Base-by-base conservation (phyloP, 148 eudicot genomes). In the Talinum fruticosum region DNA sequence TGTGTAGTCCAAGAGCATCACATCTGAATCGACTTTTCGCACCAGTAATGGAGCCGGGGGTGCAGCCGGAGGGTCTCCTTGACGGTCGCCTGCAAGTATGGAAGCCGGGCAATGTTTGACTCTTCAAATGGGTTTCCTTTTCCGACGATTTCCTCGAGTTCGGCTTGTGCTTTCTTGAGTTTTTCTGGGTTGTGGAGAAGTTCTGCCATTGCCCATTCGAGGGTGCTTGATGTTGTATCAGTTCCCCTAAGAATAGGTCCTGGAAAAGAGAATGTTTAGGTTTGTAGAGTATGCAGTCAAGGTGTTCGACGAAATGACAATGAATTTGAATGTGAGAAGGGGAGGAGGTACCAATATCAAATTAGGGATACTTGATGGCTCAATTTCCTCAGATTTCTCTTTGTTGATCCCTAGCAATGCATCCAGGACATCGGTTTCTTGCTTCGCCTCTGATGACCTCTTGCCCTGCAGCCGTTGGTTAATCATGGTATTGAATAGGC, bases 351-450 rank as follows among this genome's bases (percentile, higher is more conserved):
- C 45, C 71, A 18, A 5, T 36, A 67, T 5, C 35, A 74, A 41
- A 44, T 30, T 18, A 34, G 76, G 45, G 15, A 79, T 79, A 6
- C 13, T 26, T 33, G 65, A 57, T 24, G 38, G 64, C 15, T 65
- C 62, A 6, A 79, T n/a, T 34, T 69, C 66, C 19, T 32, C 81
- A 2, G 24, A 26, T 15, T 79, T 49, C 8, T 44, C 72, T 72
- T 62, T 65, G 34, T 72, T 72, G 49, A 45, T 47, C 8, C 61
- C 75, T 1, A 78, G 62, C 51, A 78, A 57, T 49, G 59, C 70
- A 41, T 71, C 75, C 67, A 78, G 32, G 34, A 79, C 76, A 64
- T 79, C 81, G 72, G 45, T 30, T 10, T 72, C 51, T 72, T 72
- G 64, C n/a, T 10, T 2, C 18, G 75, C 44, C 21, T 36, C 75